Conservation (phyloP, 2,329 filamentous ascomycete genomes). For the Westerdykella aurantiaca region DNA sequence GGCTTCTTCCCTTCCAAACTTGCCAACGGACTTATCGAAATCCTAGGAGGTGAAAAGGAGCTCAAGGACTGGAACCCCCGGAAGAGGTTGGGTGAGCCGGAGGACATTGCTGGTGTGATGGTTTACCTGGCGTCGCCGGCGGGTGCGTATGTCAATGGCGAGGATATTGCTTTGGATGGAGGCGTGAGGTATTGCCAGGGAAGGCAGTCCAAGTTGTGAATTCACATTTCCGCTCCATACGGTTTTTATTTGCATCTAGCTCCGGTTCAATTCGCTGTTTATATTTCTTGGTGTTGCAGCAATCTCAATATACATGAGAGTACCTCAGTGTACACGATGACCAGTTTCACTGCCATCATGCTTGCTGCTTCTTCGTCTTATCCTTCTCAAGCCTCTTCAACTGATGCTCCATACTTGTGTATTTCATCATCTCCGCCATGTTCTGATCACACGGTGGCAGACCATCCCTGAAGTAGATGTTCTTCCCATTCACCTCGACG, state of each 20-base stretch:
- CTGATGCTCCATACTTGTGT: slow-evolving; percentile 25
- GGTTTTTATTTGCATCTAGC: neutral
- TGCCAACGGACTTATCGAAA: slow-evolving; percentile 35
- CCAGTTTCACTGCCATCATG: neutral
- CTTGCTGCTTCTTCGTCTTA: slow-evolving; percentile 7
- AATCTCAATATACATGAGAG: neutral
- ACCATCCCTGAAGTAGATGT: slow-evolving; percentile 22
- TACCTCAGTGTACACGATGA: neutral
- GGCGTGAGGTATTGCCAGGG: slow-evolving; percentile 24
- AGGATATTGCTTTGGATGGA: slow-evolving; percentile 29
- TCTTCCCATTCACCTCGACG: slow-evolving; percentile 26
- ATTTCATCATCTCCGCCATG: slow-evolving; percentile 27
- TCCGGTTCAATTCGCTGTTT: neutral
- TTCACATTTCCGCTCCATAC: neutral
- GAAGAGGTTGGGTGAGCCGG: slow-evolving; percentile 28
- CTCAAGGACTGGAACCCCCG: slow-evolving; percentile 28
- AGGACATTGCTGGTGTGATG: slow-evolving; percentile 36
- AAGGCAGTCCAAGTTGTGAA: slow-evolving; percentile 23
- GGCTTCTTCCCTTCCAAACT: slow-evolving; percentile 38
- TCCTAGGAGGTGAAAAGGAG: slow-evolving; percentile 39
- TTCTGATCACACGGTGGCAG: slow-evolving; percentile 17
- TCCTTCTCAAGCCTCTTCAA: slow-evolving; percentile 21
- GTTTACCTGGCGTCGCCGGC: slow-evolving; percentile 30
- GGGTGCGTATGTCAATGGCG: slow-evolving; percentile 27
- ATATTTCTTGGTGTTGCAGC: neutral